A percentile compares a stretch with the other conserved stretches of the same genome.
Conservation (phyloP, 257 asterid genomes). For the Nyctanthes arbortristis region DNA sequence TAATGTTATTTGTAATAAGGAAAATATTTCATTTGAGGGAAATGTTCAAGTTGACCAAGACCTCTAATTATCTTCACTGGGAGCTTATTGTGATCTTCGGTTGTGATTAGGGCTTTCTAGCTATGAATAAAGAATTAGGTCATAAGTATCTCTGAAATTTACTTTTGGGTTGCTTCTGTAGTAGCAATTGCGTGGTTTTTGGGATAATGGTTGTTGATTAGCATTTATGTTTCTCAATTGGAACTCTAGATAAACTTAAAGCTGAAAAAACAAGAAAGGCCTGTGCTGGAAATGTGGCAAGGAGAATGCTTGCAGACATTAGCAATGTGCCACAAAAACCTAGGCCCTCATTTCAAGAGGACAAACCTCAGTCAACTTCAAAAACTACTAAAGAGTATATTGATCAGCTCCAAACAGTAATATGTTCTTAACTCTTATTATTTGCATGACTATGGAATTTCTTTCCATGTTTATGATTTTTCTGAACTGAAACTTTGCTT, state of each 20-base stretch:
- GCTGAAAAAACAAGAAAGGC: constrained; percentile 28
- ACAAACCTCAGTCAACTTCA: constrained; percentile 32
- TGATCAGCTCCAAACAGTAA: constrained; percentile 58
- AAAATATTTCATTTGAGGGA: background rate
- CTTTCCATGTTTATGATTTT: constrained; percentile 12
- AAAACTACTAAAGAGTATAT: constrained; percentile 34
- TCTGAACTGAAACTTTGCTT: constrained; percentile 17
- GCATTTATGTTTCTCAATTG: background rate
- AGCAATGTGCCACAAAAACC: constrained; percentile 59
- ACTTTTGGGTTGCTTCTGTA: constrained; percentile 6
- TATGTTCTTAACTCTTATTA: constrained; percentile 4
- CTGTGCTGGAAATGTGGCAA: constrained; percentile 30
- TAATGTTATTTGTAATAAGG: background rate
- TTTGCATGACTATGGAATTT: constrained; percentile 4
- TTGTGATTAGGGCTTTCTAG: background rate
- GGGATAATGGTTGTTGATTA: background rate
- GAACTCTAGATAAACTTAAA: constrained; percentile 15
- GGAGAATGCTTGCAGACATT: constrained; percentile 68
- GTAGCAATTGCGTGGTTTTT: background rate
- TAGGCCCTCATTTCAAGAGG: constrained; percentile 28
- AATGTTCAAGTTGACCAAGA: background rate
- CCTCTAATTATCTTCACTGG: background rate
- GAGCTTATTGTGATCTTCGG: background rate
- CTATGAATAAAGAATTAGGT: background rate
- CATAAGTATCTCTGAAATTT: background rate